Evolutionary conservation across 768 basidiomycete species (phyloP), one percentile per base, ranked within the genome.

Genomic region (Psilocybe cyanescens): DNA sequence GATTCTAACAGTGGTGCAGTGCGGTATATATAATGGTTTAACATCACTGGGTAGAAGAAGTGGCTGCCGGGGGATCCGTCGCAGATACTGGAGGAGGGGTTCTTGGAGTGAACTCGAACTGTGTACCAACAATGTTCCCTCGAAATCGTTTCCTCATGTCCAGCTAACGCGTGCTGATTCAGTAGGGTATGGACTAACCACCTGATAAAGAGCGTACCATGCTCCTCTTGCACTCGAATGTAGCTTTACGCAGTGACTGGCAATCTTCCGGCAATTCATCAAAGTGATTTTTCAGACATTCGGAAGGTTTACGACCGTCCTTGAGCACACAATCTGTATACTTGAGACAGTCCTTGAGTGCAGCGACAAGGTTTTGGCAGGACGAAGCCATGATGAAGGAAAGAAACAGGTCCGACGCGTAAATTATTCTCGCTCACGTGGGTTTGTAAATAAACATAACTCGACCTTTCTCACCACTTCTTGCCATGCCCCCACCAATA

Each of bases 221-320:
- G 46, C 89, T 92, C 60, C 93, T 83, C 74, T 97, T 97, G 78
- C 95, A 97, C 65, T 96, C 92, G 67, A 91, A 95, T 0, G 91
- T 88, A 9, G 92, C 92, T 73, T 86, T 87, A 55, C 95, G 82
- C 57, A 97, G 76, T 29, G 86, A 83, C 71, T 86, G 85, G 72
- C 95, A 97, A 67, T 90, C 82, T 66, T 91, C 87, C 2, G 95
- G 94, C 28, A 97, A 81, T 64, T 94, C 89, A 57, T 88, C 78
- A 24, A 75, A 77, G 74, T 95, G 91, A 29, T 91, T 71, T 67
- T 83, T 86, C 51, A 97, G 81, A 74, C 95, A 97, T 33, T 92
- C 90, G 0, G 93, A 94, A 6, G 95, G 95, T n/a, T 91, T 79
- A 57, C 80, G 76, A 2, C 89, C 86, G 33, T 94, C 80, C 70